These are phyloP conservation scores for Cicer bijugum DNA, from an alignment of 306 rosid species.

Conservation along the genomic window DNA sequence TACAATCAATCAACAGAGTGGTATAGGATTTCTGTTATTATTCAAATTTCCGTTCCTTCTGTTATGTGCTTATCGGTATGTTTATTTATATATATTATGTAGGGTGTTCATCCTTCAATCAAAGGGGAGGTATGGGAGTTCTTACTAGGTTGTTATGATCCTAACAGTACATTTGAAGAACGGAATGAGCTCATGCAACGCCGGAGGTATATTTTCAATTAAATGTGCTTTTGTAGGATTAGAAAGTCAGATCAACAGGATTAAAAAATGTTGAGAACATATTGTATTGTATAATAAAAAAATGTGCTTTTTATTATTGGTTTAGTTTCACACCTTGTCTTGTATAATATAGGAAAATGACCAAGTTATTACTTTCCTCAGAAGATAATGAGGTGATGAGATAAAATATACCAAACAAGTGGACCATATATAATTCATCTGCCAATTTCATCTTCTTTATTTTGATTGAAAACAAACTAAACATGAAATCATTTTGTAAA, in stretches of 20 bases:
- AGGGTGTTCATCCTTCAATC: conserved; percentile 97
- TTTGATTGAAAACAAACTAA: conserved; percentile 31
- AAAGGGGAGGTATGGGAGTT: conserved; percentile 95
- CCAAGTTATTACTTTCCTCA: conserved; percentile 13
- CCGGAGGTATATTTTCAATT: conserved; percentile 63
- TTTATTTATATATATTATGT: conserved; percentile 42
- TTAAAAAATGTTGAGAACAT: neutral
- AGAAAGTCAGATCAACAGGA: conserved; percentile 18
- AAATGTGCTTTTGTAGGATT: conserved; percentile 29
- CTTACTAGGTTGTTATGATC: conserved; percentile 92
- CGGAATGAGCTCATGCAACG: conserved; percentile 69
- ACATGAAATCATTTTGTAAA: conserved; percentile 28
- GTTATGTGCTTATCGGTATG: conserved; percentile 15
- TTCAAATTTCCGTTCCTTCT: conserved; percentile 36
- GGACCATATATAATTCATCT: conserved; percentile 15
- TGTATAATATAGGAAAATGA: conserved; percentile 4
- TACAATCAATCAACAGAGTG: neutral
- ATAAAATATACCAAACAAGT: conserved; percentile 5
- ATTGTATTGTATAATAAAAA: no score
- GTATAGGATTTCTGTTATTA: neutral
- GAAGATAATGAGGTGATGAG: neutral
- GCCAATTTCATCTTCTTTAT: neutral
- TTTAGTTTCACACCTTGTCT: conserved; percentile 15
- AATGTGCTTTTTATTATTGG: conserved; percentile 1
- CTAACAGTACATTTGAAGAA: conserved; percentile 79